A percentile compares a stretch with the other conserved stretches of the same genome.
These are phyloP conservation scores for Coffea humblotiana DNA, from an alignment of 305 asterid species.

Conservation along the genomic window DNA sequence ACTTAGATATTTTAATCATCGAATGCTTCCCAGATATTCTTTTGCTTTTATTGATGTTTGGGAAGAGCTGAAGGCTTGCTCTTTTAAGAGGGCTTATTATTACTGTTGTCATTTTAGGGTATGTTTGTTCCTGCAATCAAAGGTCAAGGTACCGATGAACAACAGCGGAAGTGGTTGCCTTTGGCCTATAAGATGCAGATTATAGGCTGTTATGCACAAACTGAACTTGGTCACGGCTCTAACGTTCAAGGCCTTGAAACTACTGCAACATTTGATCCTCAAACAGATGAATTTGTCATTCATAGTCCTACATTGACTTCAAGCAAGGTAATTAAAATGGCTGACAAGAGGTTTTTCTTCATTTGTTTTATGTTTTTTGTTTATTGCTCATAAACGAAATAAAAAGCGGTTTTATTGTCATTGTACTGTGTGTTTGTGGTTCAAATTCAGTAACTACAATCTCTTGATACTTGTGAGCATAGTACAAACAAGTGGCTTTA, in stretches of 20 bases:
- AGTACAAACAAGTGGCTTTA: neutral
- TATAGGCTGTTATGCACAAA: conserved; percentile 99
- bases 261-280: conserved; percentile 92
- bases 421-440: neutral
- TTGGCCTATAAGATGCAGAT: conserved; percentile 96
- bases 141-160: conserved; percentile 96
- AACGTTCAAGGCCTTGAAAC: conserved; percentile 99
- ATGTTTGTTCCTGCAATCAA: conserved; percentile 94
- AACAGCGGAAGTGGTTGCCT: conserved; percentile 86
- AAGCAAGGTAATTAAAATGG: conserved; percentile 70
- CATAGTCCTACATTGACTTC: conserved; percentile 98
- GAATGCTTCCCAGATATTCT: neutral
- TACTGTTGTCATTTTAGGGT: conserved; percentile 53
- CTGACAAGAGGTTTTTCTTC: conserved; percentile 1
- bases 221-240: conserved; percentile 99
- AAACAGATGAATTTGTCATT: conserved; percentile 86
- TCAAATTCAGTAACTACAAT: neutral
- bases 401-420: neutral
- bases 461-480: neutral
- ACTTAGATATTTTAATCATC: neutral
- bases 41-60: too few species aligned
- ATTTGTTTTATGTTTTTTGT: neutral
- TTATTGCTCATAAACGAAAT: too few species aligned
- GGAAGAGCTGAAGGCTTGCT: neutral
- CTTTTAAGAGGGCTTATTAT: conserved; percentile 20